These are phyloP conservation scores for Geosiphon pyriformis DNA, from an alignment of 192 early-diverging fungal species.

Conservation along the genomic window DNA sequence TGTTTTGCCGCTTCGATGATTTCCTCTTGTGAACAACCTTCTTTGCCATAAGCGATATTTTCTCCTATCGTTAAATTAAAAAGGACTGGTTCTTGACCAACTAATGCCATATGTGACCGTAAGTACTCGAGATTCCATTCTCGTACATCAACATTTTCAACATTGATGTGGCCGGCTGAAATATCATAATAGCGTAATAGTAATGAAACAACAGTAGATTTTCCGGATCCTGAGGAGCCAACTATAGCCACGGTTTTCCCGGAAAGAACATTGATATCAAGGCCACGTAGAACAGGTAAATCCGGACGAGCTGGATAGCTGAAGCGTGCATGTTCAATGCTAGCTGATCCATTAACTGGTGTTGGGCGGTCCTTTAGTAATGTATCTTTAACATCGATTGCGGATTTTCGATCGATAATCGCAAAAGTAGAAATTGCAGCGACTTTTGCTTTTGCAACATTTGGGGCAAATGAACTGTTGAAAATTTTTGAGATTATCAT, in stretches of 20 bases:
- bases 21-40: constrained; percentile 33
- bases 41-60: constrained; percentile 73
- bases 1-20: constrained; percentile 44
- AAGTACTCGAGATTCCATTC: constrained; percentile 57
- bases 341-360: constrained; percentile 38
- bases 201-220: constrained; percentile 57
- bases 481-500: neutral
- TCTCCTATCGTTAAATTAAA: constrained; percentile 78
- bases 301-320: constrained; percentile 58
- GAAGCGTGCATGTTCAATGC: constrained; percentile 52
- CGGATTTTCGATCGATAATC: constrained; percentile 63
- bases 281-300: constrained; percentile 54
- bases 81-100: constrained; percentile 85
- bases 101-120: constrained; percentile 69
- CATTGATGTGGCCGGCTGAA: constrained; percentile 44
- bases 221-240: constrained; percentile 83
- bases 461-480: constrained; percentile 60
- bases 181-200: constrained; percentile 79
- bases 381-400: constrained; percentile 54
- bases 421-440: constrained; percentile 68
- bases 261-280: constrained; percentile 40
- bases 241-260: constrained; percentile 79
- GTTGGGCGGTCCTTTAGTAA: constrained; percentile 40
- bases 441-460: constrained; percentile 63
- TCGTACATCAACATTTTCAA: constrained; percentile 57